A percentile compares a stretch with the other conserved stretches of the same genome.
These are phyloP conservation scores for Sarocladiaceae sp. DNA, from an alignment of 2,329 filamentous ascomycete species.

Conservation along the genomic window DNA sequence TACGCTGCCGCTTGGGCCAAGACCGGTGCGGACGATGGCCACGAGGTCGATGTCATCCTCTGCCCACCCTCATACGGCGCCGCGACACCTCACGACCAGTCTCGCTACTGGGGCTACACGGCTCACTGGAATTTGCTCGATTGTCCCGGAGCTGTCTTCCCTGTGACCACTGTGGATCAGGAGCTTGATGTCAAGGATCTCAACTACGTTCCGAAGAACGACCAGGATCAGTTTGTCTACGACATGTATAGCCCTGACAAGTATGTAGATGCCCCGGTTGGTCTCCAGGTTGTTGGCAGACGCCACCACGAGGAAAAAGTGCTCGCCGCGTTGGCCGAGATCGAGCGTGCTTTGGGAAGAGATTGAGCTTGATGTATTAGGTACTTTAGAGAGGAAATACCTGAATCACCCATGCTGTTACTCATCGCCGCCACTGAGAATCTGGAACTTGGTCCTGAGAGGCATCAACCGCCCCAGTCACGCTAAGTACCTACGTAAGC, in stretches of 20 bases:
- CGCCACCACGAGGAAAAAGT: constrained; percentile 23
- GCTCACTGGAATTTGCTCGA: constrained; percentile 64
- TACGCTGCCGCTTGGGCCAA: constrained; percentile 33
- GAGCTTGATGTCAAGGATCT: constrained; percentile 18
- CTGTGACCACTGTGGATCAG: constrained; percentile 32
- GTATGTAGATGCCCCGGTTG: constrained; percentile 20
- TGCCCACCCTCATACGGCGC: constrained; percentile 51
- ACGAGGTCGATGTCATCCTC: constrained; percentile 52
- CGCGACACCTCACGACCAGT: constrained; percentile 33
- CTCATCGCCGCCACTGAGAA: no score
- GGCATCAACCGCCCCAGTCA: no score
- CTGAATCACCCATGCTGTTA: no score
- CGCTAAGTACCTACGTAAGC: no score
- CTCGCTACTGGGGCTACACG: constrained; percentile 57
- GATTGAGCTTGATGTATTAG: no score
- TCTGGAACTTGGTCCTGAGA: no score
- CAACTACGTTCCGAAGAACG: constrained; percentile 20
- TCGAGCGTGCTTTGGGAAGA: no score
- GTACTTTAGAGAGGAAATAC: no score
- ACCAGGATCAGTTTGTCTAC: constrained; percentile 20
- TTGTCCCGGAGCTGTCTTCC: constrained; percentile 57
- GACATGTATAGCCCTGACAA: constrained; percentile 21
- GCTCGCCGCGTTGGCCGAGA: no score
- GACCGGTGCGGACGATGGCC: constrained; percentile 21
- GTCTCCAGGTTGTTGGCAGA: constrained; percentile 21